These are phyloP conservation scores for Linum tenue DNA, from an alignment of 345 rosid species.

Conservation along the genomic window DNA sequence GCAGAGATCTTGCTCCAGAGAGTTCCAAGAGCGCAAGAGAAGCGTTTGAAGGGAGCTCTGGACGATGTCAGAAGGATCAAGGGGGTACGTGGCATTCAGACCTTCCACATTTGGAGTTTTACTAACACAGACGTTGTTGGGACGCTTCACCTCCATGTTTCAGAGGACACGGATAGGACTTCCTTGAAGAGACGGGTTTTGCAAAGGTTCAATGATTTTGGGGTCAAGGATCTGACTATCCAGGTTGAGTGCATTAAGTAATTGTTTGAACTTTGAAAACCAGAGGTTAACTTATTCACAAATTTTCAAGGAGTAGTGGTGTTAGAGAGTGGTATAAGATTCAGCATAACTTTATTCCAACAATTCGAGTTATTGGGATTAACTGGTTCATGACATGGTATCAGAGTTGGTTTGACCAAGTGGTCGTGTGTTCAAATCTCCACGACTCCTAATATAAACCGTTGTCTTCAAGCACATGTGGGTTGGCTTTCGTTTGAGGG, in stretches of 20 bases:
- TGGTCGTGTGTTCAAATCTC: too few relatives aligned
- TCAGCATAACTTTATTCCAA: too few relatives aligned
- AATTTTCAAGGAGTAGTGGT: not conserved
- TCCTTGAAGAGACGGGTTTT: conserved; percentile 50
- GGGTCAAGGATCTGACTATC: conserved; percentile 76
- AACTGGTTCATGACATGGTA: too few relatives aligned
- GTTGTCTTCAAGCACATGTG: too few relatives aligned
- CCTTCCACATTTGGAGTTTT: conserved; percentile 80
- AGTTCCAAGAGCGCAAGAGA: conserved; percentile 69
- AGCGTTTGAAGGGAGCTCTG: conserved; percentile 45
- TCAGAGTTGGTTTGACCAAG: too few relatives aligned
- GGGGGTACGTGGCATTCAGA: conserved; percentile 58
- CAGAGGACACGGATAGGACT: conserved; percentile 48
- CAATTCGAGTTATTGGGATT: too few relatives aligned
- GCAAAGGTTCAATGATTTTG: conserved; percentile 53
- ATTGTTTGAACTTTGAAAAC: not conserved
- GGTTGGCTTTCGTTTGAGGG: too few relatives aligned
- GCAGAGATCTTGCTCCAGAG: conserved; percentile 84
- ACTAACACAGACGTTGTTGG: conserved; percentile 78
- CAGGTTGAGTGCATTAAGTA: conserved; percentile 52
- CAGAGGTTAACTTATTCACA: too few relatives aligned
- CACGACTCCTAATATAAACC: too few relatives aligned
- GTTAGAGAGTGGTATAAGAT: too few relatives aligned
- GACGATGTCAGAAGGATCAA: conserved; percentile 40
- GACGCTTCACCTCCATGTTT: conserved; percentile 63